Evolutionary conservation across 306 rosid genomes (phyloP), one percentile per base, ranked within the genome.

Genomic region (Vigna reflexopilosa): DNA sequence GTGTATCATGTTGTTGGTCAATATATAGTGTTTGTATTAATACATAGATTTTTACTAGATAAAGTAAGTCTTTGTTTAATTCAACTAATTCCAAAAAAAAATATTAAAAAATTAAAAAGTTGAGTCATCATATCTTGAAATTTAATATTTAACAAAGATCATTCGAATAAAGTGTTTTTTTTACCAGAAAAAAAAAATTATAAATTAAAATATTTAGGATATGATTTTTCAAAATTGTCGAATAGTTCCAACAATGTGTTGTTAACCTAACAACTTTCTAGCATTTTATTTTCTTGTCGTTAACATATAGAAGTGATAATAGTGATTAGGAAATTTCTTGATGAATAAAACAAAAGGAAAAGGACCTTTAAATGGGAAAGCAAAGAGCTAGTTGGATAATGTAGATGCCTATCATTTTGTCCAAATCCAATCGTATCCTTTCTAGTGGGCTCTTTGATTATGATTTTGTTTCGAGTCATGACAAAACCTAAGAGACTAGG

Each of bases 351-450:
- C 30, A 20, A 67, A 52, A 24, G 6, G 9, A 55, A 28, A 54
- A 45, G 58, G 28, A 17, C 10, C 58, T 45, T 6, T 5, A 42
- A 45, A 59, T 50, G 75, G 52, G 56, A 64, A 54, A 47, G 30
- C 9, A 71, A 56, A 68, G 70, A 45, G 16, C 16, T 40, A 76
- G 71, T 49, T 10, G 61, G 62, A 67, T 40, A 72, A 67, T 54
- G 38, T 44, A 80, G 76, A 81, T 79, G 63, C 19, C 82, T 75
- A 66, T 75, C 64, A 75, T 48, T 87, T 74, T 79, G 47, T 38
- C 78, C 75, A 87, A 67, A 89, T 87, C 83, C 75, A 80, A 80
- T 56, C 70, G 72, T 62, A 87, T 87, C 85, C 76, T 47, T 42
- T 19, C 1, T 2, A 34, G 86, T 82, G 89, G 87, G 88, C 58